phyloP scores from a whole-genome alignment of 441 rosid species.

The Croton setiger region DNA sequence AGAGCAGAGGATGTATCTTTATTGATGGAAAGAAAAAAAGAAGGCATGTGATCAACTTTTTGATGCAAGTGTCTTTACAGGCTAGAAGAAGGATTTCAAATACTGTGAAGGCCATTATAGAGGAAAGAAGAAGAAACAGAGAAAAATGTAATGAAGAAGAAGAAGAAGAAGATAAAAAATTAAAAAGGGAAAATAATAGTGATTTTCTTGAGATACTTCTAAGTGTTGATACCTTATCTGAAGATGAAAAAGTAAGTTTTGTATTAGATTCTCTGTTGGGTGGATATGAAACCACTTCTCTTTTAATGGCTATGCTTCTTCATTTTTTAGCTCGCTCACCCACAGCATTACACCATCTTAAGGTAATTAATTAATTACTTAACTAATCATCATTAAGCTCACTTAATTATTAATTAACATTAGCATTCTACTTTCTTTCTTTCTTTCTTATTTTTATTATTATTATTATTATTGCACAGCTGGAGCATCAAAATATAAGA shows the following conservation, averaged over 20 bases:
- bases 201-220: slow-evolving; percentile 51
- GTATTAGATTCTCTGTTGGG: slow-evolving; percentile 56
- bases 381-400: no score
- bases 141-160: slow-evolving; percentile 22
- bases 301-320: slow-evolving; percentile 45
- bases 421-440: no score
- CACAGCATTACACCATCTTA: slow-evolving; percentile 35
- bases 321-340: slow-evolving; percentile 44
- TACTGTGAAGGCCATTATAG: slow-evolving; percentile 47
- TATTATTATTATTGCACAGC: slow-evolving; percentile 17
- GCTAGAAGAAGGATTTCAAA: slow-evolving; percentile 52
- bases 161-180: slow-evolving; percentile 26
- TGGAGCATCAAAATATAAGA: slow-evolving; percentile 48
- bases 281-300: slow-evolving; percentile 67
- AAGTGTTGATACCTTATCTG: slow-evolving; percentile 45
- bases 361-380: slow-evolving; percentile 28
- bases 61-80: slow-evolving; percentile 41
- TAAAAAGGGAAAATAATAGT: slow-evolving; percentile 12
- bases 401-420: no score
- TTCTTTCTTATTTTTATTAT: no score
- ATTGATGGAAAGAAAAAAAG: slow-evolving; percentile 25
- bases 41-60: slow-evolving; percentile 38
- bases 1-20: background rate
- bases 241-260: slow-evolving; percentile 60
- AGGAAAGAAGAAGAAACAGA: slow-evolving; percentile 33